Conservation (phyloP, 768 basidiomycete genomes). For the Hortiboletus flavorubellus region DNA sequence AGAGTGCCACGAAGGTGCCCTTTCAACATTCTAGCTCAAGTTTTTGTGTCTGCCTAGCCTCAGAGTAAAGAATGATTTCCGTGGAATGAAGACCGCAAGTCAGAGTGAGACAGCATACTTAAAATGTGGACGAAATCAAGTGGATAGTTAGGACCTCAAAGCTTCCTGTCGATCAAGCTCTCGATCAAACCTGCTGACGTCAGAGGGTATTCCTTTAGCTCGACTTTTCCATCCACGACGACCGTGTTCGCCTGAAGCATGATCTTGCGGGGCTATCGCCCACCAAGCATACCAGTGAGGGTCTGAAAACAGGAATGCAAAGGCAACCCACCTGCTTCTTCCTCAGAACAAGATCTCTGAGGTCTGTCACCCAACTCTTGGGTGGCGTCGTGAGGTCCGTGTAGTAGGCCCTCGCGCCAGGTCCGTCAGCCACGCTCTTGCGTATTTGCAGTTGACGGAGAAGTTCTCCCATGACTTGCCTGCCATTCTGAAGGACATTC, state of each 20-base stretch:
- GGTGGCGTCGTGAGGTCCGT: slow-evolving; percentile 74
- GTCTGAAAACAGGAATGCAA: not conserved
- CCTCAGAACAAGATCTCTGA: slow-evolving; percentile 71
- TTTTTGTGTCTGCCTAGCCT: no score
- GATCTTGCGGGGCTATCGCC: slow-evolving; percentile 69
- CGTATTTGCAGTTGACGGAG: slow-evolving; percentile 79
- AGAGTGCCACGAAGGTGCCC: no score
- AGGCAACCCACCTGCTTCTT: slow-evolving; percentile 65
- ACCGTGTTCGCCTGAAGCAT: slow-evolving; percentile 84
- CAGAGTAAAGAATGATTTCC: not conserved
- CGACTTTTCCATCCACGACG: slow-evolving; percentile 61
- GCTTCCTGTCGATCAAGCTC: slow-evolving; percentile 72
- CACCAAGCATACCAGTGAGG: not conserved
- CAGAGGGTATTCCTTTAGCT: slow-evolving; percentile 76
- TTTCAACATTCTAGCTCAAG: no score
- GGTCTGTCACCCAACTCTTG: slow-evolving; percentile 67
- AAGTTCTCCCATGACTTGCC: slow-evolving; percentile 65
- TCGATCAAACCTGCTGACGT: slow-evolving; percentile 73
- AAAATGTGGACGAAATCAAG: no score
- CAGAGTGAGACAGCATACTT: not conserved
- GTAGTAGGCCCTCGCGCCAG: slow-evolving; percentile 77
- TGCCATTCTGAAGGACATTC: slow-evolving; percentile 62
- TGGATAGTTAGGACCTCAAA: slow-evolving; percentile 33
- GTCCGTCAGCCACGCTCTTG: slow-evolving; percentile 81
- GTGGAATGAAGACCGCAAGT: not conserved